Evolutionary conservation across 2,329 filamentous ascomycete species (phyloP).

Genomic region (Fragosphaeria purpurea): DNA sequence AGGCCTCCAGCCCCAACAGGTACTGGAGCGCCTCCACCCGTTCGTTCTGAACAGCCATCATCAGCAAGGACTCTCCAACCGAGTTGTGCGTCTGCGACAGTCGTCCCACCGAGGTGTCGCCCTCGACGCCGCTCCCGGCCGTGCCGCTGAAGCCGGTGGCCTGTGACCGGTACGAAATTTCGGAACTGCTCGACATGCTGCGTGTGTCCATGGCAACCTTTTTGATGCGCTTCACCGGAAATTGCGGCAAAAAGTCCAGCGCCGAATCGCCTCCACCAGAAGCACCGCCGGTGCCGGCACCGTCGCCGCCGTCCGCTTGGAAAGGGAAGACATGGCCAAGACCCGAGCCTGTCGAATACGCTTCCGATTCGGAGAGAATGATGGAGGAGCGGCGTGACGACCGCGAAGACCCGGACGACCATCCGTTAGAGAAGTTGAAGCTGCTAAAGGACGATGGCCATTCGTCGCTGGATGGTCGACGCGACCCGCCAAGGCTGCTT

Average conservation of each 20-base stretch:
- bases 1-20: conserved; percentile 64
- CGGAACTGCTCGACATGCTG: conserved; percentile 80
- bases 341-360: conserved; percentile 45
- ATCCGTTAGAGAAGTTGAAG: conserved; percentile 37
- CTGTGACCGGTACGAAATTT: conserved; percentile 70
- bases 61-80: conserved; percentile 71
- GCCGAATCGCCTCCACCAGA: conserved; percentile 22
- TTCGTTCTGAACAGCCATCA: conserved; percentile 73
- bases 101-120: conserved; percentile 74
- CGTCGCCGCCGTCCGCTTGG: conserved; percentile 30
- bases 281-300: conserved; percentile 5
- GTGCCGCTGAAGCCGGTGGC: conserved; percentile 65
- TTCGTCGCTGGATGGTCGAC: conserved; percentile 27
- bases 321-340: conserved; percentile 89
- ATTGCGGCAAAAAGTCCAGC: conserved; percentile 17
- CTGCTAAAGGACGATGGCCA: conserved; percentile 32
- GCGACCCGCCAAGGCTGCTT: not conserved
- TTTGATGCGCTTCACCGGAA: conserved; percentile 49
- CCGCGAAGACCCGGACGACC: conserved; percentile 12
- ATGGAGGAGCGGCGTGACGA: conserved; percentile 33
- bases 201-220: conserved; percentile 83
- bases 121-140: conserved; percentile 62
- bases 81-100: conserved; percentile 61
- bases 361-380: conserved; percentile 32
- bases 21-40: conserved; percentile 67